phyloP scores from a whole-genome alignment of 2,329 filamentous ascomycete species.

The Aspergillus uvarum region DNA sequence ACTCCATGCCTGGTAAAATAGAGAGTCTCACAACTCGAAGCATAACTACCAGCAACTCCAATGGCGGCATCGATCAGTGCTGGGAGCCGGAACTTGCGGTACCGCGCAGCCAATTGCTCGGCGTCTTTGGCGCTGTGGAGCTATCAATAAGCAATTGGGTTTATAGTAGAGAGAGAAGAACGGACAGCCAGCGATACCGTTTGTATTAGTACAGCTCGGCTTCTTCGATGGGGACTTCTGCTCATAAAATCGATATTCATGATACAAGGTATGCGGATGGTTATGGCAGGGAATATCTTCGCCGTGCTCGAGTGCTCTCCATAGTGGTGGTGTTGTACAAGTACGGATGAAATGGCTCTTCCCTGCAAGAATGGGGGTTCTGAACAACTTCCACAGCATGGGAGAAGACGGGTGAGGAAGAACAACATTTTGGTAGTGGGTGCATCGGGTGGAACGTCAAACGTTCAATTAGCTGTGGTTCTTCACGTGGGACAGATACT shows the following conservation, averaged over 20 bases:
- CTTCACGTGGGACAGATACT: too few relatives aligned
- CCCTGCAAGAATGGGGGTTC: too few relatives aligned
- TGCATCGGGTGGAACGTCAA: too few relatives aligned
- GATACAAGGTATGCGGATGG: too few relatives aligned
- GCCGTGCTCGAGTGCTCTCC: too few relatives aligned
- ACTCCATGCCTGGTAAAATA: not conserved
- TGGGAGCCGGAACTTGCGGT: slow-evolving; percentile 28
- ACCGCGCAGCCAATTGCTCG: slow-evolving; percentile 26
- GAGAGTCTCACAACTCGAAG: slow-evolving; percentile 3
- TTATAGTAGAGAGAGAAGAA: not conserved
- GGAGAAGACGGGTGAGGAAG: too few relatives aligned
- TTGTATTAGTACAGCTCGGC: slow-evolving; percentile 1
- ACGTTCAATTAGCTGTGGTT: too few relatives aligned
- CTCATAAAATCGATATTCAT: not conserved
- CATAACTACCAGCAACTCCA: not conserved
- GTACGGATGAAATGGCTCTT: too few relatives aligned
- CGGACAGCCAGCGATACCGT: slow-evolving; percentile 30
- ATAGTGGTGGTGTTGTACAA: too few relatives aligned
- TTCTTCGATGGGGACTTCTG: not conserved
- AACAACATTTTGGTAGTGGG: too few relatives aligned
- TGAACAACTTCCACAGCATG: too few relatives aligned
- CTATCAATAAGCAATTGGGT: slow-evolving; percentile 7
- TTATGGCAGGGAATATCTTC: too few relatives aligned
- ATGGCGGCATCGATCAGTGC: slow-evolving; percentile 23
- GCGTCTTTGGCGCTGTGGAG: slow-evolving; percentile 24